Conservation (phyloP, 768 basidiomycete species). For the Russula sp. region DNA sequence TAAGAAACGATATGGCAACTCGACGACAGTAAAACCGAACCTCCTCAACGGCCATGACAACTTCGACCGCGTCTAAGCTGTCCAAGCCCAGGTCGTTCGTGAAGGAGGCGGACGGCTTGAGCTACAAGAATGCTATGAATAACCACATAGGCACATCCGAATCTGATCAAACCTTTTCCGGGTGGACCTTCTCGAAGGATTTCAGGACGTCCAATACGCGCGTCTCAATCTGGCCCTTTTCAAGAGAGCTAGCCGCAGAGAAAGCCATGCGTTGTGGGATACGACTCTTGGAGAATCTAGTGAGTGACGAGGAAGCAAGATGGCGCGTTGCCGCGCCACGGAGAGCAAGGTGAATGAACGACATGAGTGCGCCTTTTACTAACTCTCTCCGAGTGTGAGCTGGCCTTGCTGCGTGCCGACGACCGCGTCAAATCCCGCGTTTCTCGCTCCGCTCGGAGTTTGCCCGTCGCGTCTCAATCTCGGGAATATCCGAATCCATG, state of each 20-base stretch:
- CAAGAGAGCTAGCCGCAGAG: slow-evolving; percentile 64
- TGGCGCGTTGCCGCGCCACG: slow-evolving; percentile 39
- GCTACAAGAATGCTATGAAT: slow-evolving; percentile 41
- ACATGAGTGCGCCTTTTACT: slow-evolving; percentile 23
- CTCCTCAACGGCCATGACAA: slow-evolving; percentile 99
- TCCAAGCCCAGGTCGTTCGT: slow-evolving; percentile 85
- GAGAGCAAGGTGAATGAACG: slow-evolving; percentile 26
- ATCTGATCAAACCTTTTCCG: slow-evolving; percentile 52
- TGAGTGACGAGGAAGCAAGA: slow-evolving; percentile 32
- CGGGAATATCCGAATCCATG: too few species aligned
- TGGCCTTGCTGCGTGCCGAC: too few species aligned
- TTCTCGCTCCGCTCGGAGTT: slow-evolving; percentile 23
- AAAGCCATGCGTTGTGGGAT: slow-evolving; percentile 48
- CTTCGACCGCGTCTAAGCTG: slow-evolving; percentile 95
- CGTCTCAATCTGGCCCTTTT: slow-evolving; percentile 62
- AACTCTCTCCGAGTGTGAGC: slow-evolving; percentile 5
- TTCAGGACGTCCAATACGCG: slow-evolving; percentile 82
- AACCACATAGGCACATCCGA: slow-evolving; percentile 6
- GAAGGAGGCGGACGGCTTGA: slow-evolving; percentile 65
- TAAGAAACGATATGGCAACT: slow-evolving; percentile 12
- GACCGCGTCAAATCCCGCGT: background rate
- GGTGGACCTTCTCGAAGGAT: slow-evolving; percentile 86
- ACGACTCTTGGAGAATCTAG: slow-evolving; percentile 31
- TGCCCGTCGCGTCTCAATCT: background rate
- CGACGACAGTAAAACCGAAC: slow-evolving; percentile 36